A percentile compares a stretch with the other conserved stretches of the same genome.
Evolutionary conservation across 2,329 filamentous ascomycete genomes (phyloP).

Genomic region (Paradendryphiella salina): DNA sequence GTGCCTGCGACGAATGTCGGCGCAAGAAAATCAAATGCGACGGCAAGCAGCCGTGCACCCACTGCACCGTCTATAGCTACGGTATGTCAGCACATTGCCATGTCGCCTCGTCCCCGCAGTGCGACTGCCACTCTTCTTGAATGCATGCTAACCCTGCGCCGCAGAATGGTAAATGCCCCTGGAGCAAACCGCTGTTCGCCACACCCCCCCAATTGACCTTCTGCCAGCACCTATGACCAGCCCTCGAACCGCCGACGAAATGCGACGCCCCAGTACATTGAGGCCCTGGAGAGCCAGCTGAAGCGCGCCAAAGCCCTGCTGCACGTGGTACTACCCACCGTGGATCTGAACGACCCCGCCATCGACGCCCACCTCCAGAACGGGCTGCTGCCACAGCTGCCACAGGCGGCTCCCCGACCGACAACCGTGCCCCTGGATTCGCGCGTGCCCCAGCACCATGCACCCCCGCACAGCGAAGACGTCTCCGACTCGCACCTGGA

Average conservation of each 20-base stretch:
- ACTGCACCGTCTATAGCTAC: constrained; percentile 98
- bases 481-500: constrained; percentile 69
- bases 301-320: constrained; percentile 82
- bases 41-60: constrained; percentile 66
- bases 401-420: constrained; percentile 26
- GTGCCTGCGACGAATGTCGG: constrained; percentile 49
- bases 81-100: constrained; percentile 57
- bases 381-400: constrained; percentile 56
- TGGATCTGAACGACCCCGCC: constrained; percentile 81
- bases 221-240: constrained; percentile 75
- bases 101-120: constrained; percentile 3
- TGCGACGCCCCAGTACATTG: constrained; percentile 89
- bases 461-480: constrained; percentile 33
- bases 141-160: constrained; percentile 20
- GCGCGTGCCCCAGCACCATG: constrained; percentile 26
- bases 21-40: constrained; percentile 61
- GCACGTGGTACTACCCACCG: constrained; percentile 76
- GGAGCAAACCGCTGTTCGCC: background rate
- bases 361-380: constrained; percentile 77
- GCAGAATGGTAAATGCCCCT: constrained; percentile 64
- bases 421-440: constrained; percentile 28
- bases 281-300: constrained; percentile 79
- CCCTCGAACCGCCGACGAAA: constrained; percentile 90
- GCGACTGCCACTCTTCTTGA: background rate
- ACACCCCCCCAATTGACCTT: constrained; percentile 5